Evolutionary conservation across 352 stramenopile genomes (phyloP), one percentile per base, ranked within the genome.

Genomic region (Globisporangium nagaii): DNA sequence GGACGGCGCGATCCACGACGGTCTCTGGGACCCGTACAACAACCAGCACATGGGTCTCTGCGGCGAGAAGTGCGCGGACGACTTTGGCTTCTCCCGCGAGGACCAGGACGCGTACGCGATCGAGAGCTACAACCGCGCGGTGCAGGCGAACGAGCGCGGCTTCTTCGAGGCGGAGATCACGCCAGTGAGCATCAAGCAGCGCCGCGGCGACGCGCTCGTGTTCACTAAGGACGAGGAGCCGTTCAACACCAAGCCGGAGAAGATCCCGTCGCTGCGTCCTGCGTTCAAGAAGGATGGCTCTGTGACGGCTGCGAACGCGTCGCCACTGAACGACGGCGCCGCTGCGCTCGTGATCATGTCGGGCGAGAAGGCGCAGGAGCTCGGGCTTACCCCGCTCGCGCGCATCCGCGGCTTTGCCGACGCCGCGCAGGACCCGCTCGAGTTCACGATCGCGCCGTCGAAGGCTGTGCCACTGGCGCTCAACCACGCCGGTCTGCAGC

Each of bases 11-110:
- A 89, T 99, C 45, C 80, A 98, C 58, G 97, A 99, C 61, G 96
- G 96, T 19, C 70, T 99, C 1, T 98, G 90, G 94, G 96, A 99
- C 73, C 79, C 91, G 4, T 99, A 99, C 80, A 96, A 98, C 73
- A 84, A 99, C 77, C 81, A 94, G 63, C 81, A 91, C 67, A 94
- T 94, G 84, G 96, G 97, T 27, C 90, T 96, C 52, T 99, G 96
- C 67, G 96, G 87, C 10, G 96, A 99, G 64, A 93, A 91, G 57
- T 98, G 95, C 65, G 93, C 96, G 0, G 65, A 77, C 5, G 87
- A 97, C 51, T 98, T 97, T 66, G 53, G 54, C 12, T 59, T 59
- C 46, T 59, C 53, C n/a, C 53, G 53, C 32, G 94, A 98, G 50
- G 95, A 98, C 57, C 96, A 99, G 72, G 97, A 99, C 70, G 77